These are phyloP conservation scores for Pythium chondricola DNA, from an alignment of 352 stramenopile species.

Conservation along the genomic window DNA sequence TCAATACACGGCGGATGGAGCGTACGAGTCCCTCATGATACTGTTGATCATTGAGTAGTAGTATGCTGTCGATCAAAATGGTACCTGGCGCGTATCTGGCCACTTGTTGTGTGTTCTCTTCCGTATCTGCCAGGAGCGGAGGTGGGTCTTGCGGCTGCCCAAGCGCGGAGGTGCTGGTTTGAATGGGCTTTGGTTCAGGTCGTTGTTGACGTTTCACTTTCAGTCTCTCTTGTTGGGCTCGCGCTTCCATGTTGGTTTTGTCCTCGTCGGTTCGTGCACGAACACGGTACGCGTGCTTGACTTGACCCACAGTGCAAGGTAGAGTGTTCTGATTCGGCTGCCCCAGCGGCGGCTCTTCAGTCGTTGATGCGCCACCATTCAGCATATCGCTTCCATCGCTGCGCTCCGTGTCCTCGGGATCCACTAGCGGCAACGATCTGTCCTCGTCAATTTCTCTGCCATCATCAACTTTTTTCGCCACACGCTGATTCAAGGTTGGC, in stretches of 20 bases:
- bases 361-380: neutral
- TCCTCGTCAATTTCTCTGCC: neutral
- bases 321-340: neutral
- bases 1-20: constrained; percentile 29
- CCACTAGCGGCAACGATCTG: no score
- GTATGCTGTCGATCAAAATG: neutral
- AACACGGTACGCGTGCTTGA: constrained; percentile 34
- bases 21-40: constrained; percentile 29
- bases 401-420: no score
- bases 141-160: no score
- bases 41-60: constrained; percentile 2
- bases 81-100: neutral
- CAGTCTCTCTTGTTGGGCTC: constrained; percentile 10
- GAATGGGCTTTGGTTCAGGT: neutral
- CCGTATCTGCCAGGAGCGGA: no score
- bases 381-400: neutral
- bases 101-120: neutral
- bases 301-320: constrained; percentile 31
- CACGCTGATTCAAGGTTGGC: neutral
- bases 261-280: constrained; percentile 31
- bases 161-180: neutral
- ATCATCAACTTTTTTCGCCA: neutral
- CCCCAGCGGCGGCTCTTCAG: constrained; percentile 3
- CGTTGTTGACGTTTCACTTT: neutral
- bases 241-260: constrained; percentile 4